A percentile compares a stretch with the other conserved stretches of the same genome.
Conservation (phyloP, 2,329 filamentous ascomycete genomes). For the Elsinoe perseae region DNA sequence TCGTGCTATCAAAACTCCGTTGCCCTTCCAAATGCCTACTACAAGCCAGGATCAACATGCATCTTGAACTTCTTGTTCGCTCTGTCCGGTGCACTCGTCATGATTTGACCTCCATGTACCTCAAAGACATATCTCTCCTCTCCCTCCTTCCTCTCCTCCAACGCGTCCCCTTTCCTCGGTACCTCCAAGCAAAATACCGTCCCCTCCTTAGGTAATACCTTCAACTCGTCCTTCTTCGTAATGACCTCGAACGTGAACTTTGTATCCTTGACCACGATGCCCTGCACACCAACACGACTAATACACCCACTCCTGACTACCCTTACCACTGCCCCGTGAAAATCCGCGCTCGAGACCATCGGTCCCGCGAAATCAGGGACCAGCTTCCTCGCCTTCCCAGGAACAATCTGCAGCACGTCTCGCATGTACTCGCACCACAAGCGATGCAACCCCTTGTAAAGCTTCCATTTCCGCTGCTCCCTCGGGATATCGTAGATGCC, state of each 20-base stretch:
- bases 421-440: conserved; percentile 82
- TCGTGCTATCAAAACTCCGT: not conserved
- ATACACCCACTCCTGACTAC: conserved; percentile 76
- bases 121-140: conserved; percentile 63
- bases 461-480: conserved; percentile 59
- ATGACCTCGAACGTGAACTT: conserved; percentile 81
- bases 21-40: conserved; percentile 28
- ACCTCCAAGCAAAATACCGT: conserved; percentile 75
- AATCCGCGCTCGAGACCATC: conserved; percentile 77
- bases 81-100: conserved; percentile 71
- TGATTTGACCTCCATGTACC: conserved; percentile 78
- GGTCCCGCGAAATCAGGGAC: conserved; percentile 55
- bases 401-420: conserved; percentile 59
- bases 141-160: conserved; percentile 20
- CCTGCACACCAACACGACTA: conserved; percentile 71
- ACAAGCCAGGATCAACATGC: conserved; percentile 69
- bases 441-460: conserved; percentile 68
- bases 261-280: conserved; percentile 83
- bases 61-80: conserved; percentile 88
- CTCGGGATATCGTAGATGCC: conserved; percentile 68
- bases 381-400: conserved; percentile 38
- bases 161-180: conserved; percentile 36
- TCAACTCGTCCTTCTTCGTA: conserved; percentile 38
- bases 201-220: conserved; percentile 77
- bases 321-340: conserved; percentile 76